Evolutionary conservation across 2,329 filamentous ascomycete species (phyloP), one percentile per base, ranked within the genome.

Genomic region (Penicillium sp.): DNA sequence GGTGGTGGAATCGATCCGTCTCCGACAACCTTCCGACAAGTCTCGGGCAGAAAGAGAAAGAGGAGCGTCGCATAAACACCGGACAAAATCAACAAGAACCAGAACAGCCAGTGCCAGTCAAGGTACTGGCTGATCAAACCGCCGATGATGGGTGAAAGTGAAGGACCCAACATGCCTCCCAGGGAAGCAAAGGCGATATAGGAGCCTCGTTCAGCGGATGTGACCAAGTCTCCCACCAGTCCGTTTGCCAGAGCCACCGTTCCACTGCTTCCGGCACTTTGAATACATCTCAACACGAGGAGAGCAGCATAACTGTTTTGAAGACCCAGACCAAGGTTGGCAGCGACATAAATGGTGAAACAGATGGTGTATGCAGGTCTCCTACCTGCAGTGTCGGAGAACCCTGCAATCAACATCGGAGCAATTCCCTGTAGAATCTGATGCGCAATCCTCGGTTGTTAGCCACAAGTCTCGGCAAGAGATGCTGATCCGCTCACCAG

Each of bases 181-280:
- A 78, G 49, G 10, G 59, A 58, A 9, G 58, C 58, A 41, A 59
- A 60, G 8, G 57, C 59, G 23, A 62, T 58, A 36, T 62, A 62
- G 13, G 80, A 81, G 9, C 88, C 89, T 63, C 87, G 77, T 69
- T 91, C 86, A 0, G 81, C 78, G 45, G 81, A 84, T 0, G 85
- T 83, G 45, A 60, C 47, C 49, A 60, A 52, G 16, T 62, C 59
- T 18, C 51, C 59, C 2, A 91, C 82, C 15, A 90, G 82, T 4
- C 85, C 88, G 55, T 82, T 88, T 0, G 83, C 84, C 2, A 93
- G 75, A 0, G 88, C 86, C 15, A 90, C 76, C 0, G 86, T 87
- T 0, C 55, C 56, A 24, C 59, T 62, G 26, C 57, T 60, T 2
- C 59, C 59, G 8, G 59, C 59, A 28, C 57, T 60, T 33, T 63